Base-by-base conservation (phyloP, 2,329 filamentous ascomycete species). In the Colletotrichum chrysophilum region DNA sequence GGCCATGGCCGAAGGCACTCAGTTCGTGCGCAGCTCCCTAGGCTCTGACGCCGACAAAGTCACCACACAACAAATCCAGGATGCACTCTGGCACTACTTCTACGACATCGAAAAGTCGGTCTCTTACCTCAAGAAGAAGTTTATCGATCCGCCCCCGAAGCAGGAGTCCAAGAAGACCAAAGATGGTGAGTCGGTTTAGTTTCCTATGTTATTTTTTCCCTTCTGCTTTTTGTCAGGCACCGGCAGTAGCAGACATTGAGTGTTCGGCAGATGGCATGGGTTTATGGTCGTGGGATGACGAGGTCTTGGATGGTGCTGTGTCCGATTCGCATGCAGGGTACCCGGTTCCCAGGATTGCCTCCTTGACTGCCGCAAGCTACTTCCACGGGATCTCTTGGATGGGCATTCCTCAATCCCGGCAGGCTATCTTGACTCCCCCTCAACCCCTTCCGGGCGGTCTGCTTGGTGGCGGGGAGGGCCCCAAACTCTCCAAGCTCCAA, bases 51-150 rank as follows among this genome's bases (percentile, higher is more conserved):
- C 89, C 36, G 86, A 86, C 78, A 92, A 91, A 76, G 88, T 93
- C 79, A 90, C 88, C 43, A 86, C 84, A 61, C 84, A 81, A 48
- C 94, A 98, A 81, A 96, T 98, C 77, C 92, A 98, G 83, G 96
- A 98, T 76, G 91, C 96, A 0, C 85, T 99, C 18, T 98, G 96
- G 95, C 92, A 99, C 85, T 98, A 98, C 84, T 98, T 96, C 84
- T 98, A 96, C 83, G 96, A 99, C 80, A 89, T 98, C 34, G 94
- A 93, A 73, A 98, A 98, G 84, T 92, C 95, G 1, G 93, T 97
- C 48, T 89, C 91, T 72, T 98, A 97, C 81, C 85, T 99, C 74
- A 91, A 92, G 77, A 94, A 93, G 89, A 93, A 88, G 36, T 91
- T 87, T 78, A 86, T 91, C 78, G 84, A 86, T 9, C 86, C 86